Percentiles rank a stretch among this genome's conserved stretches.
Evolutionary conservation across 257 asterid species (phyloP).

Genomic region (Avicennia marina): DNA sequence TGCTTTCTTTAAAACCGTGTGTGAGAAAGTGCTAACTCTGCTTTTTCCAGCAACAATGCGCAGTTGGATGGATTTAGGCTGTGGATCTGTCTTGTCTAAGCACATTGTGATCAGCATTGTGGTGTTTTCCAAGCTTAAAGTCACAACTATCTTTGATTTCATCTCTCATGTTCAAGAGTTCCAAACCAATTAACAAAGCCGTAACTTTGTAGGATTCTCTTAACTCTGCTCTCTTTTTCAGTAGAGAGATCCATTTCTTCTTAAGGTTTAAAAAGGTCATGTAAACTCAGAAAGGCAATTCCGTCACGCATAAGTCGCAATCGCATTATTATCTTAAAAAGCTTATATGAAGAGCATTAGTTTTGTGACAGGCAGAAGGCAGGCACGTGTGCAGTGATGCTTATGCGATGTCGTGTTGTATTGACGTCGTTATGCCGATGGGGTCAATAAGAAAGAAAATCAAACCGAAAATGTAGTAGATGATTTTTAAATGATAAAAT

Average conservation of each 20-base stretch:
- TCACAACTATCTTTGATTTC: not conserved
- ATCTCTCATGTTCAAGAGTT: not conserved
- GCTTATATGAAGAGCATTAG: not conserved
- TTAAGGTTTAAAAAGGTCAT: not conserved
- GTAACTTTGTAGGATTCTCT: not conserved
- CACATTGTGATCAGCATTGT: not conserved
- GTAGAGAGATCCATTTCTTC: not conserved
- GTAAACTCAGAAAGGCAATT: conserved; percentile 2
- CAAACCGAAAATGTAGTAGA: not conserved
- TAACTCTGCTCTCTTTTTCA: not conserved
- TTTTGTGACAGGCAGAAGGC: conserved; percentile 18
- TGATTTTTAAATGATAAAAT: conserved; percentile 11
- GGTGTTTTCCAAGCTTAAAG: too few species aligned
- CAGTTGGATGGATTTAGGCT: conserved; percentile 16
- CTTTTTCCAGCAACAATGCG: not conserved
- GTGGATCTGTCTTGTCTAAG: not conserved
- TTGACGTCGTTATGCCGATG: conserved; percentile 20
- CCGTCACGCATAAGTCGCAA: conserved; percentile 25
- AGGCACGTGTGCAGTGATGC: conserved; percentile 13
- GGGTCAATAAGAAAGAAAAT: not conserved
- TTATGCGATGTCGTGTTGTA: conserved; percentile 19
- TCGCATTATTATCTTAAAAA: conserved; percentile 18
- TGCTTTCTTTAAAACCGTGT: not conserved
- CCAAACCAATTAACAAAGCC: not conserved
- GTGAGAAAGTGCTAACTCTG: not conserved